Percentiles rank a stretch among this genome's conserved stretches.
phyloP scores from a whole-genome alignment of 441 rosid species.

The Jatropha multifida region DNA sequence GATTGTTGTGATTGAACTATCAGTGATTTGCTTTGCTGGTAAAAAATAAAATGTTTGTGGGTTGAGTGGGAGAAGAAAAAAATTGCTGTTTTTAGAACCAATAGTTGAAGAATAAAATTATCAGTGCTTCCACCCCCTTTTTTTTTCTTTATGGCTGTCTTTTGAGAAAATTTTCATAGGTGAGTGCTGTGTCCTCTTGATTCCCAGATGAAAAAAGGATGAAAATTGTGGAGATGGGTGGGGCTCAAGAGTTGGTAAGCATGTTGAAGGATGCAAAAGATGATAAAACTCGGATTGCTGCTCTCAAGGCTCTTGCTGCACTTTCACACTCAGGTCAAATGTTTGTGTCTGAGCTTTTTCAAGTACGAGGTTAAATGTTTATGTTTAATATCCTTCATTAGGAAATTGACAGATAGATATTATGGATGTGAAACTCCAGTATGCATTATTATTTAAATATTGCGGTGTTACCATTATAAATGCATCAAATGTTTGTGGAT shows the following conservation, averaged over 20 bases:
- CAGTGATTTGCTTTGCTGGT: not conserved
- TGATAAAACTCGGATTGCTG: slow-evolving; percentile 77
- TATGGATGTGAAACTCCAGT: not conserved
- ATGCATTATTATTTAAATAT: not conserved
- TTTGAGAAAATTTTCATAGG: not conserved
- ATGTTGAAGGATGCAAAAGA: slow-evolving; percentile 83
- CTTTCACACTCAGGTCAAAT: slow-evolving; percentile 62
- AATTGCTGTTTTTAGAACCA: not conserved
- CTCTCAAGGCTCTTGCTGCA: slow-evolving; percentile 77
- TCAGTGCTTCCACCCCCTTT: too few relatives aligned
- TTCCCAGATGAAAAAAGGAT: slow-evolving; percentile 80
- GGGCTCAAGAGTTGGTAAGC: slow-evolving; percentile 71
- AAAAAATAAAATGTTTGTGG: not conserved
- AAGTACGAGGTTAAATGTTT: not conserved
- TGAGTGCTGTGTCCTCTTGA: slow-evolving; percentile 18
- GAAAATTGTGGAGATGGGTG: slow-evolving; percentile 89
- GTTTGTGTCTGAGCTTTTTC: not conserved
- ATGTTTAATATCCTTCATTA: not conserved
- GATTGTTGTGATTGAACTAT: not conserved
- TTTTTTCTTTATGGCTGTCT: not conserved
- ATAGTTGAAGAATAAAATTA: not conserved
- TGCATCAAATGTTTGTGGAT: not conserved
- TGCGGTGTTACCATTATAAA: not conserved
- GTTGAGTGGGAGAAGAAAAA: not conserved
- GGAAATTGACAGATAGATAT: not conserved